These are phyloP conservation scores for Aspergillus amoenus DNA, from an alignment of 2,329 filamentous ascomycete species.

Conservation along the genomic window DNA sequence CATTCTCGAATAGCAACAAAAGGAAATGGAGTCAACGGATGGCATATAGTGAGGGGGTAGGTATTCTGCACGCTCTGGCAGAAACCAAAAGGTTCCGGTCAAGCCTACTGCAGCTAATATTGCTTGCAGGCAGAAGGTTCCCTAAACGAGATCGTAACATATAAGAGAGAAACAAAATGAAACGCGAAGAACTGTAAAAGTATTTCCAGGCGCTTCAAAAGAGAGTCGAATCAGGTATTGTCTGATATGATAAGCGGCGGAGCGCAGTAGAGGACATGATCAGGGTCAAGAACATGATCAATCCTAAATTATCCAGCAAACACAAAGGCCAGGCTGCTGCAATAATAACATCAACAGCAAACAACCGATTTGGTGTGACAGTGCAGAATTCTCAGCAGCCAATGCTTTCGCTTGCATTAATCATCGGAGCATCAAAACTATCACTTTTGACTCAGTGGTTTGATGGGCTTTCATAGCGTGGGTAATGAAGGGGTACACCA, in stretches of 20 bases:
- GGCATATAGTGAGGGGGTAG: neutral
- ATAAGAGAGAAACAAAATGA: neutral
- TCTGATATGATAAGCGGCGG: constrained; percentile 12
- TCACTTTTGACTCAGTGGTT: constrained; percentile 15
- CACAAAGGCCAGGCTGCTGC: constrained; percentile 9
- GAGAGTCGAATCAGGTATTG: constrained; percentile 16
- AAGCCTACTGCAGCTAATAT: neutral
- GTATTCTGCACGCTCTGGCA: neutral
- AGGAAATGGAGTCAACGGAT: constrained; percentile 6
- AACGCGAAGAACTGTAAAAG: constrained; percentile 1
- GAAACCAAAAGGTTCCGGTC: neutral
- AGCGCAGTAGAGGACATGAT: constrained; percentile 6
- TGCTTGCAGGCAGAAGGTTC: neutral
- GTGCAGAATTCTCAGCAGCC: constrained; percentile 19
- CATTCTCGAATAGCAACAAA: constrained; percentile 2
- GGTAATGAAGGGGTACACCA: constrained; percentile 13
- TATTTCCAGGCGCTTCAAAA: constrained; percentile 12
- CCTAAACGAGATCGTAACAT: neutral
- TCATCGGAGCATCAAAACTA: constrained; percentile 33
- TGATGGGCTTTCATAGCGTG: constrained; percentile 18
- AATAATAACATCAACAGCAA: constrained; percentile 13
- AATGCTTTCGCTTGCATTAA: constrained; percentile 30
- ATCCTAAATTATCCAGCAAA: constrained; percentile 8
- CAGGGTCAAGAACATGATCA: constrained; percentile 1
- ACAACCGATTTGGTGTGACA: constrained; percentile 12